These are phyloP conservation scores for Penicillium palitans DNA, from an alignment of 2,329 filamentous ascomycete species.

Conservation along the genomic window DNA sequence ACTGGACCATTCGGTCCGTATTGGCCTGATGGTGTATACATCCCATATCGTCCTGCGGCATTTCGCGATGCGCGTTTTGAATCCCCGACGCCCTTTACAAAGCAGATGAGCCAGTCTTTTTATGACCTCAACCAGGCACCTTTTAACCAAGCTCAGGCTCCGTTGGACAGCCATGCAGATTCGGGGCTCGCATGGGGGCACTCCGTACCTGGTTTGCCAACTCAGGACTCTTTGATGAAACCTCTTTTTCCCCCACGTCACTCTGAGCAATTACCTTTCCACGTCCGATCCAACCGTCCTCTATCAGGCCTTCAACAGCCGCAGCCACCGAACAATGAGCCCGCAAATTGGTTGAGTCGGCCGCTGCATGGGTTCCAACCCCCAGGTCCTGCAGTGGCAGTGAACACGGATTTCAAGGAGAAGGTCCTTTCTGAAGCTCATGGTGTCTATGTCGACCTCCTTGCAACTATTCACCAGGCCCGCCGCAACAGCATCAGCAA, in stretches of 20 bases:
- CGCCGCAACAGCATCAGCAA: conserved; percentile 52
- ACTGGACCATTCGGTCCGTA: conserved; percentile 61
- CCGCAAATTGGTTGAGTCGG: conserved; percentile 29
- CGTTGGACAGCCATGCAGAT: conserved; percentile 29
- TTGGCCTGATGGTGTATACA: conserved; percentile 63
- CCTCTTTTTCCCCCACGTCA: conserved; percentile 41
- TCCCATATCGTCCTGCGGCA: conserved; percentile 60
- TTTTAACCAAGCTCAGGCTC: conserved; percentile 31
- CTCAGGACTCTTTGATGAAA: conserved; percentile 34
- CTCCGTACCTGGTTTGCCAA: conserved; percentile 27
- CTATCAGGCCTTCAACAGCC: conserved; percentile 23
- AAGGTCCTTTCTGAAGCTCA: conserved; percentile 70
- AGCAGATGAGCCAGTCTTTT: conserved; percentile 24
- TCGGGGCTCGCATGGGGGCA: conserved; percentile 36
- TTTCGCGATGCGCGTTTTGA: conserved; percentile 54
- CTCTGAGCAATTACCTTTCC: conserved; percentile 35
- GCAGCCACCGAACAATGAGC: conserved; percentile 23
- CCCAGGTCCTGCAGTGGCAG: conserved; percentile 25
- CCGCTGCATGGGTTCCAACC: conserved; percentile 25
- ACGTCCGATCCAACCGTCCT: conserved; percentile 29
- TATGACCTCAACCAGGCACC: conserved; percentile 33
- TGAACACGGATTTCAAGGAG: conserved; percentile 62
- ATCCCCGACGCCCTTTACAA: conserved; percentile 27
- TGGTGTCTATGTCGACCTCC: conserved; percentile 68
- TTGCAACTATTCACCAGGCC: conserved; percentile 63